A percentile compares a stretch with the other conserved stretches of the same genome.
These are phyloP conservation scores for Dittrichia graveolens DNA, from an alignment of 129 eudicot species.

Conservation along the genomic window DNA sequence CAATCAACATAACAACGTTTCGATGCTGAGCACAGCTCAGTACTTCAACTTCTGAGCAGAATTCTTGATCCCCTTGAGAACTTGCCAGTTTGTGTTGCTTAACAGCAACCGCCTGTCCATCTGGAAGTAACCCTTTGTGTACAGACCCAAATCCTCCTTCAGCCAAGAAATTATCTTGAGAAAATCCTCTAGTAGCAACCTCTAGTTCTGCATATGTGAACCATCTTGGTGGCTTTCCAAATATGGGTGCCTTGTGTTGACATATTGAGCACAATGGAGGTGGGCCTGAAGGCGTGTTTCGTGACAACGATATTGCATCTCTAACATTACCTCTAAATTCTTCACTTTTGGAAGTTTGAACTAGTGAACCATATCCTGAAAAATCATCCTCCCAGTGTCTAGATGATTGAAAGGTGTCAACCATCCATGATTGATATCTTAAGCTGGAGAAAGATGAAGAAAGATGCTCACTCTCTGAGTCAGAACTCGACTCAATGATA, in stretches of 20 bases:
- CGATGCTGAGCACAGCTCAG: constrained; percentile 98
- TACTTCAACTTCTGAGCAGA: constrained; percentile 98
- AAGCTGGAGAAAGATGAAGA: constrained; percentile 72
- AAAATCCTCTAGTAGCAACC: constrained; percentile 84
- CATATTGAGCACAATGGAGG: constrained; percentile 96
- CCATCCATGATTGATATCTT: constrained; percentile 82
- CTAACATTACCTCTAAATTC: constrained; percentile 77
- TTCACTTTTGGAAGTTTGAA: constrained; percentile 31
- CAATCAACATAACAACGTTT: constrained; percentile 92
- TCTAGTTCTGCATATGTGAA: constrained; percentile 87
- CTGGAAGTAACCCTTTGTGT: constrained; percentile 79
- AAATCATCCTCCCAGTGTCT: constrained; percentile 43
- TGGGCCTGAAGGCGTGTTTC: constrained; percentile 68
- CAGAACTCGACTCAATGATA: constrained; percentile 59
- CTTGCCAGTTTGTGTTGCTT: constrained; percentile 98
- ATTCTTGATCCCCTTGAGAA: constrained; percentile 96
- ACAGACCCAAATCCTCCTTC: constrained; percentile 99
- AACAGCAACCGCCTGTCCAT: constrained; percentile 91
- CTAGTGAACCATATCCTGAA: too few relatives aligned
- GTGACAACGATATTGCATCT: constrained; percentile 77
- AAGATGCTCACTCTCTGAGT: constrained; percentile 62
- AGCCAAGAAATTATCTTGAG: constrained; percentile 83
- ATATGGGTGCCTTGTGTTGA: constrained; percentile 90
- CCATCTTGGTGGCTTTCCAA: constrained; percentile 98
- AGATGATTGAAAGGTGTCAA: constrained; percentile 40